Conservation (phyloP, 2,329 filamentous ascomycete species). For the Scedosporium dehoogii region DNA sequence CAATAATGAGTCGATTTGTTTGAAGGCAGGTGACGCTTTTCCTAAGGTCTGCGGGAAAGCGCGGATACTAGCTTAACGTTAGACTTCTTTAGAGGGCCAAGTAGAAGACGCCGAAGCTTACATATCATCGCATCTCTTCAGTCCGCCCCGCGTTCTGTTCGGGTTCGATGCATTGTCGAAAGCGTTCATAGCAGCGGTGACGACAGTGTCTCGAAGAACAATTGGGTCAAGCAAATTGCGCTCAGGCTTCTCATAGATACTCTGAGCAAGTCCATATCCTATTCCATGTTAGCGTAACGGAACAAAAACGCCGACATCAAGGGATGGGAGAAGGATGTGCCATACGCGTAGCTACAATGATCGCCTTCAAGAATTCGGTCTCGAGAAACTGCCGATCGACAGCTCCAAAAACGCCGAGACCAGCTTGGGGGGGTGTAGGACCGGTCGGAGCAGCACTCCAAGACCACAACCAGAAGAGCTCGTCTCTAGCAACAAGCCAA, state of each 20-base stretch:
- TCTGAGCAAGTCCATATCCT: conserved; percentile 55
- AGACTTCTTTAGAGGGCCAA: neutral
- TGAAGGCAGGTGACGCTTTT: conserved; percentile 37
- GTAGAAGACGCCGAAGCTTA: conserved; percentile 25
- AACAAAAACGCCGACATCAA: neutral
- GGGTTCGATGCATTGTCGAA: conserved; percentile 80
- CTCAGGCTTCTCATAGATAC: conserved; percentile 46
- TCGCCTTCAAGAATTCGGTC: conserved; percentile 57
- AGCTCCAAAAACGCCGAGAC: conserved; percentile 53
- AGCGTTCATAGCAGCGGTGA: conserved; percentile 54
- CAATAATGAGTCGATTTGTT: conserved; percentile 53
- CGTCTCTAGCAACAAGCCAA: conserved; percentile 51
- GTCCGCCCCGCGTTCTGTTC: conserved; percentile 62
- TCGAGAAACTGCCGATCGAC: conserved; percentile 55
- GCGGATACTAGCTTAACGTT: conserved; percentile 37
- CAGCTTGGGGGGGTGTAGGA: conserved; percentile 17
- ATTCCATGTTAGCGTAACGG: conserved; percentile 9
- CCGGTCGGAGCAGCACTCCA: conserved; percentile 46
- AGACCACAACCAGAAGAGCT: conserved; percentile 62
- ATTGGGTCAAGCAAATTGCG: conserved; percentile 38
- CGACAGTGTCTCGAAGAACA: conserved; percentile 48
- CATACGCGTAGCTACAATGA: conserved; percentile 53
- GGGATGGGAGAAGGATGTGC: conserved; percentile 7
- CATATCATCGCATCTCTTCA: conserved; percentile 72
- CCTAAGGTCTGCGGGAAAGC: conserved; percentile 52